Evolutionary conservation across 164 flowering plant genomes (phyloP), one percentile per base, ranked within the genome.

Genomic region (Chimonanthus praecox): DNA sequence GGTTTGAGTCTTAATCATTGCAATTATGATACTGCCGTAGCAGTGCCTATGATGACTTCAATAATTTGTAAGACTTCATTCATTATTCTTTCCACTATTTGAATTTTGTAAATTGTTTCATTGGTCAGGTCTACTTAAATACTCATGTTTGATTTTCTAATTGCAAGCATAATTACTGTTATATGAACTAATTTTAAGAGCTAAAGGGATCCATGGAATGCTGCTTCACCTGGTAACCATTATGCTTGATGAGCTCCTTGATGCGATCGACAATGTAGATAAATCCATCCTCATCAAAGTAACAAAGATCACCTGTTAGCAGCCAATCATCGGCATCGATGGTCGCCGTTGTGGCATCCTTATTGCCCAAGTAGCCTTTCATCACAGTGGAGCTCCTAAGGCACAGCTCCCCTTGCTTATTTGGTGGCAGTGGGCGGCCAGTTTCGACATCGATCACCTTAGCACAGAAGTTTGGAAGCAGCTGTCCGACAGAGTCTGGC

Each of bases 171-270:
- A 33, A 33, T 1, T 33, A 33, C 33, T 33, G 33, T 33, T 33
- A 33, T 33, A 33, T 33, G 33, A 33, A 33, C 1, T 33, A 33
- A 33, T 33, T 33, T 33, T 33, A 33, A 33, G 33, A 33, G 33
- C 2, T 33, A 33, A 33, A 33, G 33, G 33, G 33, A 33, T 33
- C 33, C 69, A 5, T 45, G n/a, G 16, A 1, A 67, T 15, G 43
- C 18, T 61, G 8, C 4, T 9, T 6, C 73, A 88, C 92, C 89
- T 91, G 94, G 77, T 84, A 91, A 0, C 91, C 97, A 70, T 91
- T 88, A 73, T 90, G 87, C 83, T 91, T 91, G 72, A 90, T 91
- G 20, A 91, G 87, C 74, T 91, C 97, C 84, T 90, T 91, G 16
- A 90, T 83, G 73, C 94, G 58, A 76, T 90, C 97, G 51, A 91